Base-by-base conservation (phyloP, 2,329 filamentous ascomycete genomes). In the Escovopsis sp. region DNA sequence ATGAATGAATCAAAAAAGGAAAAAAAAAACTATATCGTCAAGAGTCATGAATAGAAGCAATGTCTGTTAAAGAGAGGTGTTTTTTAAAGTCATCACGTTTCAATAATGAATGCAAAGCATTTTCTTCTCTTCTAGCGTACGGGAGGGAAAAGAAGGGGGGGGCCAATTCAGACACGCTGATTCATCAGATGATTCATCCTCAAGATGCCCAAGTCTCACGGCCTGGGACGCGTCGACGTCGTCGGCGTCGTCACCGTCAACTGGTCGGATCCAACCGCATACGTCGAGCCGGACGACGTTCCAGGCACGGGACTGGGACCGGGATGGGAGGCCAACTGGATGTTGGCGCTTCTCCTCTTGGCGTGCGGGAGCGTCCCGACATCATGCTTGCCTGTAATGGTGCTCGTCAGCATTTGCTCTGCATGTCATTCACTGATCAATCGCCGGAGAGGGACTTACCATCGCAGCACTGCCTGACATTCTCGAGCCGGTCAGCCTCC, bases 381-480 rank as follows among this genome's bases (percentile, higher is more conserved):
- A 57, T 86, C 81, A 54, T 86, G 82, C 65, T 83, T 85, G 51
- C 81, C 79, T 83, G 40, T 2, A 23, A 55, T 30, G 23, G 7
- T n/a, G 40, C 49, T 50, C 61, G 53, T 57, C 43, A 53, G 42
- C 26, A 3, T 23, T 23, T 23, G 23, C 23, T 23, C 23, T 39
- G 11, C 18, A 11, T 5, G 8, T 34, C 26, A 28, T 26, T 37
- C 26, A 34, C 5, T 18, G n/a, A 15, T 15, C 15, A 15, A 15
- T 15, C 15, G 15, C 18, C 34, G 3, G 15, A 36, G 35, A 15
- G 11, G 7, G 18, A 19, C 81, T 75, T 72, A 89, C 88, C 91
- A 73, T 96, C 91, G 63, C 91, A 98, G 66, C 91, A 98, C 46
- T 89, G 88, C 57, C 91, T 74, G 49, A 98, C 91, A 60, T 98